Base-by-base conservation (phyloP, 2,329 filamentous ascomycete species). In the Remersonia thermophila region DNA sequence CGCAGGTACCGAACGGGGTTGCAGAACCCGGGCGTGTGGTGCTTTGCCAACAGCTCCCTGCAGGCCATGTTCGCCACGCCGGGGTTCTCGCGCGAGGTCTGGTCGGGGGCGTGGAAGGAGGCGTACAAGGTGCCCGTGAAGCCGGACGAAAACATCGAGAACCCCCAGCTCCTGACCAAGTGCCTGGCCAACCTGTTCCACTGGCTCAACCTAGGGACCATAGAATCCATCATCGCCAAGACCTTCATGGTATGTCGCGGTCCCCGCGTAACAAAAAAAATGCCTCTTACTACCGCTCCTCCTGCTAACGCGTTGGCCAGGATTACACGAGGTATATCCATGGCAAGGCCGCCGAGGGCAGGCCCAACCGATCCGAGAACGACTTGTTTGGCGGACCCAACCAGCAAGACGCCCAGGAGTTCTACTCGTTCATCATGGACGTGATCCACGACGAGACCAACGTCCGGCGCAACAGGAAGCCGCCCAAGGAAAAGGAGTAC, bases 331-430 rank as follows among this genome's bases (percentile, higher is more conserved):
- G 70, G 41, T 70, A 74, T 37, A 76, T 85, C 42, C 79, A 80
- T 48, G 40, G 44, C 15, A 56, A 56, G 34, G 52, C 45, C 14
- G 37, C 34, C 16, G 41, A 51, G 37, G 51, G 54, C 13, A 50
- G 41, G 18, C 37, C 20, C 5, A 23, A 40, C 29, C 52, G 50
- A 36, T 42, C 37, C 30, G 43, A 38, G 45, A 73, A 73, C 39
- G 66, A 71, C 9, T 45, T 51, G 6, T 91, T 86, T 62, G 83
- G 79, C 11, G 79, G 83, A 28, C 66, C 68, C 16, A 64, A 75
- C 33, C 89, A 96, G 54, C 91, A 96, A 58, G 91, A 98, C 52
- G 81, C 86, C 2, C 82, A 87, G 46, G 91, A 96, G 51, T 93
- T 93, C 47, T 77, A 89, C 46, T 76, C 77, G 31, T 94, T 93